Percentiles rank a stretch among this genome's conserved stretches.
phyloP scores from a whole-genome alignment of 2,329 filamentous ascomycete species.

The Didymella sp. region DNA sequence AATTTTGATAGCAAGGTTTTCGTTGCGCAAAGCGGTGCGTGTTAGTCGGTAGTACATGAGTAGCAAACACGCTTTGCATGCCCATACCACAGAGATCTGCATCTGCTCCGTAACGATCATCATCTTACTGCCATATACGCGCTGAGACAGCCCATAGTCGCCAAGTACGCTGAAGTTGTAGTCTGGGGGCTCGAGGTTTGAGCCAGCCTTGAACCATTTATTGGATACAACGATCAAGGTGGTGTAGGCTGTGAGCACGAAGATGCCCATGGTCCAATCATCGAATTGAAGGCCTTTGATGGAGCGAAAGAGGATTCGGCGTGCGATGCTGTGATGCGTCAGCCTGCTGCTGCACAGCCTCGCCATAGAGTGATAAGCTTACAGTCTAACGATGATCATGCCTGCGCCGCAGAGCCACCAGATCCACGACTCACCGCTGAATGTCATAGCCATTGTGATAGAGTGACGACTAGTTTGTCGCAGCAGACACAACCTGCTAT shows the following conservation, averaged over 20 bases:
- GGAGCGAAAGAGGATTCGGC: slow-evolving; percentile 56
- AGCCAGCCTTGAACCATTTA: slow-evolving; percentile 50
- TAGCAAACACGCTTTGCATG: slow-evolving; percentile 61
- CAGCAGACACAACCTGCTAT: background rate
- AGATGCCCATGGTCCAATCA: slow-evolving; percentile 63
- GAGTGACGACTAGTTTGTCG: background rate
- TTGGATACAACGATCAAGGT: slow-evolving; percentile 59
- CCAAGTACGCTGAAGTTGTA: slow-evolving; percentile 55
- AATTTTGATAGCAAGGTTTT: slow-evolving; percentile 51
- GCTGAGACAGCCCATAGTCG: slow-evolving; percentile 44
- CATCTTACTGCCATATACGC: slow-evolving; percentile 54
- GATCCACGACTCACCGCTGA: slow-evolving; percentile 56
- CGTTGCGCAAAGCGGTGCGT: slow-evolving; percentile 35
- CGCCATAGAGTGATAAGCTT: slow-evolving; percentile 1
- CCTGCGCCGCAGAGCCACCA: slow-evolving; percentile 54
- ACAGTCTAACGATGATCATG: slow-evolving; percentile 54
- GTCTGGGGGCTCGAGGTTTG: slow-evolving; percentile 54
- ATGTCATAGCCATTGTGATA: slow-evolving; percentile 29
- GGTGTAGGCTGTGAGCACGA: slow-evolving; percentile 59
- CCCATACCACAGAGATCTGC: slow-evolving; percentile 60
- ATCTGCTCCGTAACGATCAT: slow-evolving; percentile 62
- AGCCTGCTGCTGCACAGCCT: slow-evolving; percentile 8
- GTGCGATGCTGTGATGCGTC: slow-evolving; percentile 49
- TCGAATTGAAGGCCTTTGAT: slow-evolving; percentile 60
- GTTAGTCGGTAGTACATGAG: slow-evolving; percentile 62